phyloP scores from a whole-genome alignment of 1,284 basidiomycete species.

The Naganishia albida region DNA sequence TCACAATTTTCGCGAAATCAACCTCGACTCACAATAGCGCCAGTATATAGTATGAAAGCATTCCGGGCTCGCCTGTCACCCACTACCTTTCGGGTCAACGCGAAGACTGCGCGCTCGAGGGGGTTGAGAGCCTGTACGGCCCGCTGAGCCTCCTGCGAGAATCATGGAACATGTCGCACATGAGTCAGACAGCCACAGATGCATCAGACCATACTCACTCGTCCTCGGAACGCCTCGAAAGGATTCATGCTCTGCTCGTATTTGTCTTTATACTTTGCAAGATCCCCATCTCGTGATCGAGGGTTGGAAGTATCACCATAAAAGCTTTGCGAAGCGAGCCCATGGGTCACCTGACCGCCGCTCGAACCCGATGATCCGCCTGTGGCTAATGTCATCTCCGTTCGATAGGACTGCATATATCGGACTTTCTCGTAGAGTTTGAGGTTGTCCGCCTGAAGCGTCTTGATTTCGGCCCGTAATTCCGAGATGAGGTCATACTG shows the following conservation, averaged over 20 bases:
- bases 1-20: neutral
- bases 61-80: constrained; percentile 77
- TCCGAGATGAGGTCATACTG: constrained; percentile 93
- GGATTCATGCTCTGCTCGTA: constrained; percentile 98
- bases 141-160: constrained; percentile 77
- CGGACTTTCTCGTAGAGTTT: constrained; percentile 96
- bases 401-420: constrained; percentile 91
- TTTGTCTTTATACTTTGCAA: constrained; percentile 83
- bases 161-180: neutral
- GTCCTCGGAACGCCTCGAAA: constrained; percentile 92
- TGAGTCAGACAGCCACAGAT: neutral
- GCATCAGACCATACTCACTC: constrained; percentile 62
- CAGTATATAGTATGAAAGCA: constrained; percentile 52
- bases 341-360: neutral
- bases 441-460: constrained; percentile 84
- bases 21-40: constrained; percentile 44
- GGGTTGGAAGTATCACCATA: neutral
- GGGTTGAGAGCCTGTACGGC: constrained; percentile 90
- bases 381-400: constrained; percentile 59
- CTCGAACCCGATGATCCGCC: neutral
- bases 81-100: constrained; percentile 79
- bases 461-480: constrained; percentile 81
- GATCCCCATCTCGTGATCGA: constrained; percentile 61
- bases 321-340: neutral
- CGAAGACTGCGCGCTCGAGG: constrained; percentile 82